Conservation (phyloP, 192 early-diverging fungal genomes). For the Entomortierella chlamydospora region DNA sequence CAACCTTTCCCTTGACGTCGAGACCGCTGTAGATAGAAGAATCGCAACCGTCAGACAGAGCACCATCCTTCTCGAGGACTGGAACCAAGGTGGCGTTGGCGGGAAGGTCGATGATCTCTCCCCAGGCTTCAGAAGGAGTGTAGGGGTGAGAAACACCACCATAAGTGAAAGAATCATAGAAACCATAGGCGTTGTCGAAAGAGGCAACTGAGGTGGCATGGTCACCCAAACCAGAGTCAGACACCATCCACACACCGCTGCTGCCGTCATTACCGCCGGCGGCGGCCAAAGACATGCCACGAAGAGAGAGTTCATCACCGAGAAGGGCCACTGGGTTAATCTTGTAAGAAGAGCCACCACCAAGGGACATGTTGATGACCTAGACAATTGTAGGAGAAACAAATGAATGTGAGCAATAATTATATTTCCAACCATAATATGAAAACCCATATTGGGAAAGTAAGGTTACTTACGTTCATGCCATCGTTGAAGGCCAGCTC, state of each 20-base stretch:
- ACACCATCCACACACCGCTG: slow-evolving; percentile 32
- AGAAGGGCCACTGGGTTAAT: slow-evolving; percentile 59
- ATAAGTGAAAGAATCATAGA: slow-evolving; percentile 23
- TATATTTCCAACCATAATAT: slow-evolving; percentile 57
- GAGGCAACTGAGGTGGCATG: slow-evolving; percentile 70
- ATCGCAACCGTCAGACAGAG: slow-evolving; percentile 31
- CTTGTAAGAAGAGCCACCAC: too few species aligned
- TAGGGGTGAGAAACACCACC: slow-evolving; percentile 16
- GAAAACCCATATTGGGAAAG: too few species aligned
- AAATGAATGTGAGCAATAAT: slow-evolving; percentile 18
- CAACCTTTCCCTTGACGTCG: slow-evolving; percentile 20
- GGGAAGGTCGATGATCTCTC: slow-evolving; percentile 44
- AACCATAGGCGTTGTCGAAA: slow-evolving; percentile 56
- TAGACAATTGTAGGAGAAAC: slow-evolving; percentile 22
- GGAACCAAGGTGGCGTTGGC: slow-evolving; percentile 14
- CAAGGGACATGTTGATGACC: slow-evolving; percentile 56
- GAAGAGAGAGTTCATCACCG: slow-evolving; percentile 51
- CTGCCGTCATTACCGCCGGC: slow-evolving; percentile 81
- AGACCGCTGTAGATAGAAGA: not conserved
- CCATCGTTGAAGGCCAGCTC: slow-evolving; percentile 59
- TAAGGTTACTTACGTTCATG: slow-evolving; percentile 69
- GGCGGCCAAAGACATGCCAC: slow-evolving; percentile 68
- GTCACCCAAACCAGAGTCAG: slow-evolving; percentile 25
- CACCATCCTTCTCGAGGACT: not conserved
- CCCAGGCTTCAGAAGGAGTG: slow-evolving; percentile 2